Conservation (phyloP, 495 filamentous ascomycete genomes). For the Xylaria scruposa region DNA sequence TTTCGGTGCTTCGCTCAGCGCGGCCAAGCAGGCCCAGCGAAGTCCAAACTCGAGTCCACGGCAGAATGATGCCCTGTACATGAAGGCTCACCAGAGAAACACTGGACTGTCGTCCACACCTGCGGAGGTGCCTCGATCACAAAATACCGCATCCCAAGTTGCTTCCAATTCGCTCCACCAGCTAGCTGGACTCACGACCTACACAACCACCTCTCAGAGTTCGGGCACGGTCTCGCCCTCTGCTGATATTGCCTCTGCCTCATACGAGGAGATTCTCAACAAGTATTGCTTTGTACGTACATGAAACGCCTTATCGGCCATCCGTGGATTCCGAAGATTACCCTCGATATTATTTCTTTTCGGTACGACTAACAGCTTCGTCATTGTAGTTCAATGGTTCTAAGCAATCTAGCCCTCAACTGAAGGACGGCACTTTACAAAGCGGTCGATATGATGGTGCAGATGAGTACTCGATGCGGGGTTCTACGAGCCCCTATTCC, state of each 20-base stretch:
- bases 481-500: slow-evolving; percentile 39
- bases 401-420: slow-evolving; percentile 49
- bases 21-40: slow-evolving; percentile 74
- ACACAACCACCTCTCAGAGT: slow-evolving; percentile 26
- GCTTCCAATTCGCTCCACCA: slow-evolving; percentile 23
- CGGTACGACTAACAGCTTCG: slow-evolving; percentile 34
- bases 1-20: slow-evolving; percentile 84
- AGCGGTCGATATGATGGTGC: slow-evolving; percentile 43
- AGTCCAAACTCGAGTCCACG: slow-evolving; percentile 32
- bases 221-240: slow-evolving; percentile 36
- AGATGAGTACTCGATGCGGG: slow-evolving; percentile 38
- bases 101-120: slow-evolving; percentile 37
- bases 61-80: slow-evolving; percentile 51
- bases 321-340: slow-evolving; percentile 37
- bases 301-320: slow-evolving; percentile 37
- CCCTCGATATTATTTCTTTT: slow-evolving; percentile 2
- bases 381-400: slow-evolving; percentile 50
- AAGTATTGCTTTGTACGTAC: slow-evolving; percentile 98
- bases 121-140: slow-evolving; percentile 33
- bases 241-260: slow-evolving; percentile 71
- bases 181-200: slow-evolving; percentile 25
- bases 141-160: slow-evolving; percentile 28
- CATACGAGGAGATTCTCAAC: slow-evolving; percentile 92
- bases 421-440: slow-evolving; percentile 42
- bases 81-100: slow-evolving; percentile 53